Base-by-base conservation (phyloP, 140 eudicot species). In the Stevia rebaudiana region DNA sequence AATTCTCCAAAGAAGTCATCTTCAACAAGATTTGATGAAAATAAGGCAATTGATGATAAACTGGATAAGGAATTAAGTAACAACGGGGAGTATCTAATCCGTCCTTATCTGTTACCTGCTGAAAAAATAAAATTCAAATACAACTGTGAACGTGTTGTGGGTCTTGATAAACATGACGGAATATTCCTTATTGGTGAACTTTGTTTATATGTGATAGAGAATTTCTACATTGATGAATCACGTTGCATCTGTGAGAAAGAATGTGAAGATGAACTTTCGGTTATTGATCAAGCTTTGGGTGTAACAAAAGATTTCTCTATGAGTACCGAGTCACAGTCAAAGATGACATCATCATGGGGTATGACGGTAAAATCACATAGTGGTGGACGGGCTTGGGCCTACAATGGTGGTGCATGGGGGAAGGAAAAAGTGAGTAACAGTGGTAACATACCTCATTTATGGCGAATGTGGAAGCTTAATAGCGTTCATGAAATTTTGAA, bases 381-480 rank as follows among this genome's bases (percentile, higher is more conserved):
- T 17, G 95, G 95, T 47, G 98, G 96, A 60, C 73, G 97, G 82
- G 97, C 99, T 23, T 94, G 97, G 99, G 97, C 95, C 9, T 94
- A 88, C 50, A 83, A 76, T 74, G 95, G 99, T 56, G 99, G 99
- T 41, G 95, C 99, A 16, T 94, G 99, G 99, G 99, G 99, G 11
- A 94, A 88, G 83, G 99, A 94, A 74, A 94, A 85, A 40, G 80
- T 83, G 23, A 51, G 70, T 39, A 78, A 74, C 53, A 86, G 97
- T 73, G 90, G 97, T 41, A 83, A 81, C 67, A 77, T 86, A 62
- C 99, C 97, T 66, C 99, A 94, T 76, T 84, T 76, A 21, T 94
- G 99, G 99, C 82, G 83, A 39, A 88, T 94, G 97, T 94, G 99
- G 99, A 94, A 94, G 86, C 90, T 94, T 55, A 79, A 86, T 66